Evolutionary conservation across 2,329 filamentous ascomycete species (phyloP).

Genomic region (Botrytis byssoidea): DNA sequence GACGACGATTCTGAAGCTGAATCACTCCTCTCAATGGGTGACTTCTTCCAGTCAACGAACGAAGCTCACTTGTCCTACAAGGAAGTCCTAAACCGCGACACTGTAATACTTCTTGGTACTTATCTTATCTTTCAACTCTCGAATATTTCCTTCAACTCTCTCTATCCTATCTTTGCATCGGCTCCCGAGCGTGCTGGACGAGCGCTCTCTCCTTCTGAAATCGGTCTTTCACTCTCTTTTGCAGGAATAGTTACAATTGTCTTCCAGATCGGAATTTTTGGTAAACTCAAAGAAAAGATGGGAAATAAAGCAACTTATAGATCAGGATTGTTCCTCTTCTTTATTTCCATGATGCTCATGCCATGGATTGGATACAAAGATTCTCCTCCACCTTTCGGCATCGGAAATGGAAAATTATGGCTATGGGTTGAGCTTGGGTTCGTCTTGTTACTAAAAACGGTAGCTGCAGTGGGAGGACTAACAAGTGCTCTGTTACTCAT

Average conservation of each 20-base stretch:
- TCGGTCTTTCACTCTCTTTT: conserved; percentile 81
- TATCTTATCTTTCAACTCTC: conserved; percentile 92
- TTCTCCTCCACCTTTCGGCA: conserved; percentile 52
- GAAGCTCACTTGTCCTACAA: conserved; percentile 51
- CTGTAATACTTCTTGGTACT: conserved; percentile 74
- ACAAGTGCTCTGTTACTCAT: conserved; percentile 93
- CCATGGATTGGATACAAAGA: conserved; percentile 83
- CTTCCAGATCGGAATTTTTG: conserved; percentile 86
- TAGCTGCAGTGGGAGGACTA: conserved; percentile 85
- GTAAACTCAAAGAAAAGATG: conserved; percentile 70
- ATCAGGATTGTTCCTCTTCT: conserved; percentile 73
- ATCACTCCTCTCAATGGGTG: conserved; percentile 34
- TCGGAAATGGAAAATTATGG: conserved; percentile 64
- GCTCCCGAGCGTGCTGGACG: conserved; percentile 74
- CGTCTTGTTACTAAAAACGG: conserved; percentile 82
- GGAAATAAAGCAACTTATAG: conserved; percentile 87
- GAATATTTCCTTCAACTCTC: conserved; percentile 91
- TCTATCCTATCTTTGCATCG: conserved; percentile 91
- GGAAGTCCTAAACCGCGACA: conserved; percentile 74
- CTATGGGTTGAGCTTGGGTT: conserved; percentile 78
- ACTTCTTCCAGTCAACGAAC: conserved; percentile 44
- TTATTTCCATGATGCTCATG: conserved; percentile 80
- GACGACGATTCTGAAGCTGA: conserved; percentile 41
- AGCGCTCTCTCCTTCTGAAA: conserved; percentile 70
- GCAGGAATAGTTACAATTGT: conserved; percentile 82